Conservation (phyloP, 2,329 filamentous ascomycete species). For the Pestalotiopsis sp. region DNA sequence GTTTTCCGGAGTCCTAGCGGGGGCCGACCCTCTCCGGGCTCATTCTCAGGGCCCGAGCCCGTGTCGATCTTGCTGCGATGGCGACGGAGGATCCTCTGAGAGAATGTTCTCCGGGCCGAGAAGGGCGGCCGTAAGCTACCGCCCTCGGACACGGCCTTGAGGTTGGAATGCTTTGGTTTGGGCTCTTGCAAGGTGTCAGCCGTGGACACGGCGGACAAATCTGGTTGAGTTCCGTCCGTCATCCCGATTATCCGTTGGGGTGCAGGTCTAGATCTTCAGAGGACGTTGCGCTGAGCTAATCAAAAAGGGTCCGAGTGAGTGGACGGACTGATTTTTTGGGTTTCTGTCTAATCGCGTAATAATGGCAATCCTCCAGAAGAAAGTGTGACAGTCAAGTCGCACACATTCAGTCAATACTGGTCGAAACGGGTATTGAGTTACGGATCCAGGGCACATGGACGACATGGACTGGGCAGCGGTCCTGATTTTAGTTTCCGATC, state of each 20-base stretch:
- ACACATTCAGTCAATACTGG: not conserved
- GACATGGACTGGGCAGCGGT: not conserved
- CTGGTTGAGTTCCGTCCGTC: constrained; percentile 1
- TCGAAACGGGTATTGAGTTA: not conserved
- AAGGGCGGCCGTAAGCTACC: constrained; percentile 2
- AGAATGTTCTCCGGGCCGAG: constrained; percentile 2
- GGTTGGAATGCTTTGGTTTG: constrained; percentile 1
- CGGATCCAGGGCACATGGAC: not conserved
- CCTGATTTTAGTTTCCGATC: constrained; percentile 4
- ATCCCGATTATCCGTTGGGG: not conserved
- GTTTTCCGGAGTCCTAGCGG: not conserved
- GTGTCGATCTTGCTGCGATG: constrained; percentile 1
- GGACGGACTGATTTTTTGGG: not conserved
- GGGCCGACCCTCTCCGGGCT: not conserved
- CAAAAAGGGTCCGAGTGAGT: not conserved
- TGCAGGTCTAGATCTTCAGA: not conserved
- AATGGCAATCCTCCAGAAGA: not conserved
- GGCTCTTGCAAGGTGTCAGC: not conserved
- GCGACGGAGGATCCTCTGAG: constrained; percentile 6
- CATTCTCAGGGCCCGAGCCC: not conserved
- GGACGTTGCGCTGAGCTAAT: not conserved
- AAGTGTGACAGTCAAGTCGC: not conserved
- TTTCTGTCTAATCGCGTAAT: not conserved
- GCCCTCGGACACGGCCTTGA: not conserved
- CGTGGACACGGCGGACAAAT: not conserved